Conservation (phyloP, 129 eudicot species). For the Helichrysum umbraculigerum region DNA sequence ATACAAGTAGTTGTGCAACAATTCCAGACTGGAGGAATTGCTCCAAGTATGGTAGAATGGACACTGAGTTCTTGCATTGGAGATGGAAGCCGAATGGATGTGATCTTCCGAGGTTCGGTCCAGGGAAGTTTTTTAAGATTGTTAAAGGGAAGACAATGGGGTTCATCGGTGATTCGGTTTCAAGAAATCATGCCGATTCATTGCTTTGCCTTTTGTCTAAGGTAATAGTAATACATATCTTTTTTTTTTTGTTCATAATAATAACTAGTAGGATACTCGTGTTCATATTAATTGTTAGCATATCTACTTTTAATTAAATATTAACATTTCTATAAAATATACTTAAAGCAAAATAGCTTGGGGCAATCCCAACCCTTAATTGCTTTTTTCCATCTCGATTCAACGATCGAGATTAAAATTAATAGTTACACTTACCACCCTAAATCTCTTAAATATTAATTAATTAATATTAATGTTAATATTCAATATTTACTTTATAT, state of each 20-base stretch:
- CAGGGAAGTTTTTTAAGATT: slow-evolving; percentile 51
- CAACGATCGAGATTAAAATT: too few relatives aligned
- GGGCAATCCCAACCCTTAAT: too few relatives aligned
- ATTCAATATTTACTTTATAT: too few relatives aligned
- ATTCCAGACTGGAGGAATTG: slow-evolving; percentile 34
- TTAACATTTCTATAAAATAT: too few relatives aligned
- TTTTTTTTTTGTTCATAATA: too few relatives aligned
- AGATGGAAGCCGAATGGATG: slow-evolving; percentile 76
- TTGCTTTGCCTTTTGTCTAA: slow-evolving; percentile 43
- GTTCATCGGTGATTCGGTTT: slow-evolving; percentile 87
- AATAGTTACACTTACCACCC: too few relatives aligned
- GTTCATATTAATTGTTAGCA: too few relatives aligned
- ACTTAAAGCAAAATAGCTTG: too few relatives aligned
- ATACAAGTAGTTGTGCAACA: slow-evolving; percentile 47
- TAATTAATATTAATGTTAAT: too few relatives aligned
- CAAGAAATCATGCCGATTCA: slow-evolving; percentile 77
- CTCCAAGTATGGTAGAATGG: neutral
- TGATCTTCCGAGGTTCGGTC: slow-evolving; percentile 51
- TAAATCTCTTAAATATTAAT: too few relatives aligned
- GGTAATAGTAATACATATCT: neutral
- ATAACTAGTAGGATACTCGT: neutral
- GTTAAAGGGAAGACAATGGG: slow-evolving; percentile 59
- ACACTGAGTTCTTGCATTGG: slow-evolving; percentile 59
- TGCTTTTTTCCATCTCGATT: too few relatives aligned
- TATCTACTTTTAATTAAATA: too few relatives aligned